Evolutionary conservation across 192 early-diverging fungal genomes (phyloP), one percentile per base, ranked within the genome.

Genomic region (Coemansia sp.): DNA sequence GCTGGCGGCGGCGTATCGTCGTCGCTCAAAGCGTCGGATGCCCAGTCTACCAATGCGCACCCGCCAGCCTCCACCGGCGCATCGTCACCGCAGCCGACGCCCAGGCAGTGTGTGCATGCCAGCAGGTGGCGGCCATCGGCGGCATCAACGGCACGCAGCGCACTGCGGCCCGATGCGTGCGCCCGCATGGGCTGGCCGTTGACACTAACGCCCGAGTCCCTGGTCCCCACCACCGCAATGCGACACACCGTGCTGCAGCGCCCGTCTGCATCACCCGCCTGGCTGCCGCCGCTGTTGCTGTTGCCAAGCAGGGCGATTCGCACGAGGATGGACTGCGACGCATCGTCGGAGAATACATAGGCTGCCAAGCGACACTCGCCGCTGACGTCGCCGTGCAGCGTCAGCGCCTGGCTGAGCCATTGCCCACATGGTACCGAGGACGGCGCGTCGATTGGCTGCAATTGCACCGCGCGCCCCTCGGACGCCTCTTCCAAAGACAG

Each of bases 121-220:
- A 25, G 9, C 27, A 67, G 5, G 3, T 42, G 19, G 1, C 36
- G 38, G 9, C 53, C 56, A 22, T 37, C 39, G 23, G 33, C 55
- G 25, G 62, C 56, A 14, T 29, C 56, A 7, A 75, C 59, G 35
- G 47, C 43, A 37, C 54, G 43, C 39, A 74, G 60, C 38, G 20
- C 34, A 35, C 19, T 41, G 30, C 4, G 54, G 41, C 24, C 33
- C 9, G 43, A 43, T 22, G 14, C 29, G 37, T 64, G 72, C 26
- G 64, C 52, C 14, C 65, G 60, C 64, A 75, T 48, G 2, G 46
- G 49, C 50, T 68, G 72, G 20, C 65, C 60, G 43, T 75, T 67
- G 53, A 61, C 55, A 15, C 33, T 18, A 44, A 61, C 59, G 9
- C 15, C 50, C 14, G 33, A 33, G n/a, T n/a, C n/a, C n/a, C n/a